Evolutionary conservation across 495 filamentous ascomycete species (phyloP), one percentile per base, ranked within the genome.

Genomic region (Parachaetomium inaequale): DNA sequence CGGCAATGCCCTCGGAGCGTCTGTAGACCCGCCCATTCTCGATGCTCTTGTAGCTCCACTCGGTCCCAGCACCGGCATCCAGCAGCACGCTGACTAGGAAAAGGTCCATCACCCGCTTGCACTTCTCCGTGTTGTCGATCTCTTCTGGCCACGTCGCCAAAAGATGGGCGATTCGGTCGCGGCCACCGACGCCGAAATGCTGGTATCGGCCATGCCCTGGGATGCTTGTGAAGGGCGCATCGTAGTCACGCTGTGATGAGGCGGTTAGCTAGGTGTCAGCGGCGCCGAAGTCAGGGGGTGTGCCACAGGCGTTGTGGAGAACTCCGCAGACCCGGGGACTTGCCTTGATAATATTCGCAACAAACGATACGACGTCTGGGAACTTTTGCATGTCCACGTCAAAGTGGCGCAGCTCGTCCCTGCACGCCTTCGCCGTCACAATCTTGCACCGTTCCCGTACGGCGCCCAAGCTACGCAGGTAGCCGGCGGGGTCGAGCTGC

Each of bases 321-420:
- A 38, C 23, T 14, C 36, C 0, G 32, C 21, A 11, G 5, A 7
- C 15, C 42, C 25, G 36, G 32, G 55, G 19, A 56, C 72, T 45
- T 32, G 92, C 94, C 89, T 97, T 98, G 78, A 98, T 97, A 61
- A 98, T 96, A 19, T 91, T 90, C 29, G 95, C 88, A 10, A 98
- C 88, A 72, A 96, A 98, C n/a, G 82, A 85, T 4, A 92, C 92
- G 1, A 93, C 93, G 60, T 93, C 91, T 34, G 81, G 73, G 70
- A 97, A 96, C 73, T 95, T 96, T 75, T 74, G 74, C 82, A 93
- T 85, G 70, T 98, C 93, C 12, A 98, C 93, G 59, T 89, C 87
- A 71, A 98, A 98, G 76, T 98, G 94, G 61, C 82, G 84, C 58
- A 98, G 81, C 61, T 88, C 78, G 64, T 97, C 91, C 55, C 77